Conservation (phyloP, 108 stramenopile genomes). For the Cyclotella kingstonii region DNA sequence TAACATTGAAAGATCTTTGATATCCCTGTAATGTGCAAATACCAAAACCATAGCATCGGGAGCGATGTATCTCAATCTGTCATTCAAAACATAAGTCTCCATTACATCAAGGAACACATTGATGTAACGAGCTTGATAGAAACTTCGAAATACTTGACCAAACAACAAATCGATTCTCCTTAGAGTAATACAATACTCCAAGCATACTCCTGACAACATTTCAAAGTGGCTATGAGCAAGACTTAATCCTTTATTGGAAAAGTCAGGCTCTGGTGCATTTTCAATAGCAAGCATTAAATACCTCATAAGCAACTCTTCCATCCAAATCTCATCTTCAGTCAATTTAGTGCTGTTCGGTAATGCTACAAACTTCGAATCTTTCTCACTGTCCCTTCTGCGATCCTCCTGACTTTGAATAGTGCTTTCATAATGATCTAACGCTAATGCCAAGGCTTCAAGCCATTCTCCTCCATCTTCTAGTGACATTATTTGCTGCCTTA, state of each 20-base stretch:
- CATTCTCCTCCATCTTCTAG: constrained; percentile 90
- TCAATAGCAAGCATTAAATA: constrained; percentile 87
- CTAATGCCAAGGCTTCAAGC: constrained; percentile 90
- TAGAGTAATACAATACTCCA: constrained; percentile 86
- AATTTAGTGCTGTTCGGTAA: constrained; percentile 15
- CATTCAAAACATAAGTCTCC: constrained; percentile 87
- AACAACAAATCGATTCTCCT: constrained; percentile 85
- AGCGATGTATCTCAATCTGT: constrained; percentile 79
- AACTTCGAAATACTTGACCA: constrained; percentile 79
- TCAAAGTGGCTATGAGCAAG: constrained; percentile 88
- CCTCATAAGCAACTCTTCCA: constrained; percentile 78
- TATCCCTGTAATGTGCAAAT: constrained; percentile 76
- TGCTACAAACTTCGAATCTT: constrained; percentile 13
- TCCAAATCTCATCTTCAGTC: constrained; percentile 84
- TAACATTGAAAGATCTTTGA: constrained; percentile 74
- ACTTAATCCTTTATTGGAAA: constrained; percentile 41
- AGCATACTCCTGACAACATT: constrained; percentile 90
- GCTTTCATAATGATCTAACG: constrained; percentile 85
- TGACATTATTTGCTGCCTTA: constrained; percentile 57
- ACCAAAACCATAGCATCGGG: constrained; percentile 84
- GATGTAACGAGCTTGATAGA: constrained; percentile 62
- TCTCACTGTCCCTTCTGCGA: constrained; percentile 40
- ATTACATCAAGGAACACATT: constrained; percentile 82
- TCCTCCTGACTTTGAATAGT: constrained; percentile 73
- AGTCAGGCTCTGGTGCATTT: constrained; percentile 77